Conservation (phyloP, 2,329 filamentous ascomycete genomes). For the Nothophoma quercina region DNA sequence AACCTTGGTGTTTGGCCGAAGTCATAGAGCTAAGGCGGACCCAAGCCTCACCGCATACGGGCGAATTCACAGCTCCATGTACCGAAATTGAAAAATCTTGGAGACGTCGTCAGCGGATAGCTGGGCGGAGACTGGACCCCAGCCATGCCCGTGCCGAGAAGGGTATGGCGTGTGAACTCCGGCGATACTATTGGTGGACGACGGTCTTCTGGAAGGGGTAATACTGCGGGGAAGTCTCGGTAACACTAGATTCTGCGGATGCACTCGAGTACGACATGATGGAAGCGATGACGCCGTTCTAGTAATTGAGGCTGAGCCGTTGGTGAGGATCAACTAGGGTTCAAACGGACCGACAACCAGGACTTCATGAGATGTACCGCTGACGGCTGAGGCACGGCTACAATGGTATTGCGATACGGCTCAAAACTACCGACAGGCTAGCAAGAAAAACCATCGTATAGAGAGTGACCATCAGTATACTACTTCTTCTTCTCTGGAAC, state of each 20-base stretch:
- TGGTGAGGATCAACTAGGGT: neutral
- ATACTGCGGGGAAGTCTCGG: conserved; percentile 22
- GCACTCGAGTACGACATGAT: neutral
- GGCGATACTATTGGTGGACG: conserved; percentile 37
- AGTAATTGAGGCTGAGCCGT: conserved; percentile 1
- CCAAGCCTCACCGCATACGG: conserved; percentile 22
- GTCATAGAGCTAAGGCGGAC: conserved; percentile 25
- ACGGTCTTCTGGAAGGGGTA: conserved; percentile 28
- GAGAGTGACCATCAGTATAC: neutral
- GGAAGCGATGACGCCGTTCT: neutral
- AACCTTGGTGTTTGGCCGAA: conserved; percentile 22
- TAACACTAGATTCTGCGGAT: neutral
- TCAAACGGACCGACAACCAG: neutral
- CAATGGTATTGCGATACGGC: too few relatives aligned
- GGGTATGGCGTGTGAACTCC: conserved; percentile 13
- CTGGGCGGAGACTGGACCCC: conserved; percentile 28
- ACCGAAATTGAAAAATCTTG: conserved; percentile 16
- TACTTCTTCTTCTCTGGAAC: conserved; percentile 17
- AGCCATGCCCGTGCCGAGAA: conserved; percentile 32
- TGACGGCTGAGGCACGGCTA: too few relatives aligned
- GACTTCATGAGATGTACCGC: too few relatives aligned
- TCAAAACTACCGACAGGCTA: too few relatives aligned
- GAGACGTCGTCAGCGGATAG: conserved; percentile 27
- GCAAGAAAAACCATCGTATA: too few relatives aligned
- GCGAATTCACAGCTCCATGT: conserved; percentile 22